These are phyloP conservation scores for Solanum bukasovii DNA, from an alignment of 257 asterid species.

Conservation along the genomic window DNA sequence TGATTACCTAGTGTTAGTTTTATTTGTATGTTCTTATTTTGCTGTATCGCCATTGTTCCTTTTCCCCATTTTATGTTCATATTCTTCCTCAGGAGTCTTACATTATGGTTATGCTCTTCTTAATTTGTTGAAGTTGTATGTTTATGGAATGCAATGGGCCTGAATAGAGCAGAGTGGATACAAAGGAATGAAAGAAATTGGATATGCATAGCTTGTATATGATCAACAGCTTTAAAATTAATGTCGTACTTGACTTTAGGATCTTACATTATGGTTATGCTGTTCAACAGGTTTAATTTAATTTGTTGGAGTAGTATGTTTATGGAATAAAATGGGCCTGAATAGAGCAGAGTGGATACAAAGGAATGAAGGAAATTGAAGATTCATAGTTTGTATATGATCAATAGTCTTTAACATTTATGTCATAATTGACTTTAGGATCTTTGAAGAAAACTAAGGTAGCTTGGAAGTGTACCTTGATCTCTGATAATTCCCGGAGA, in stretches of 20 bases:
- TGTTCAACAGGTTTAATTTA: not conserved
- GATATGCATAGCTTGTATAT: not conserved
- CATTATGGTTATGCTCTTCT: not conserved
- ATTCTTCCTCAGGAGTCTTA: not conserved
- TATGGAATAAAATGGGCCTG: not conserved
- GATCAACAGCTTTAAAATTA: not conserved
- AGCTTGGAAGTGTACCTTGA: not conserved
- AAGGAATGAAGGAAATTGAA: not conserved
- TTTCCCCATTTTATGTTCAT: not conserved
- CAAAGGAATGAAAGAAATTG: not conserved
- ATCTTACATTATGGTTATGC: not conserved
- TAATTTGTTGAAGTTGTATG: not conserved
- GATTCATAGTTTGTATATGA: not conserved
- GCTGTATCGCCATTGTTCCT: not conserved
- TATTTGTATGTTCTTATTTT: not conserved
- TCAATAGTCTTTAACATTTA: not conserved
- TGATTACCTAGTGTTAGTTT: not conserved
- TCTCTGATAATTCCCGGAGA: not conserved
- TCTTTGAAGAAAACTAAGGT: not conserved
- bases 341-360: not conserved
- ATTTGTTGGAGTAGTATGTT: not conserved
- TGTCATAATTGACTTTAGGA: not conserved
- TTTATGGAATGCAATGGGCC: not conserved
- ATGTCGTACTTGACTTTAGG: not conserved
- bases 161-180: not conserved